Conservation (phyloP, 2,329 filamentous ascomycete species). For the Aureobasidium namibiae region DNA sequence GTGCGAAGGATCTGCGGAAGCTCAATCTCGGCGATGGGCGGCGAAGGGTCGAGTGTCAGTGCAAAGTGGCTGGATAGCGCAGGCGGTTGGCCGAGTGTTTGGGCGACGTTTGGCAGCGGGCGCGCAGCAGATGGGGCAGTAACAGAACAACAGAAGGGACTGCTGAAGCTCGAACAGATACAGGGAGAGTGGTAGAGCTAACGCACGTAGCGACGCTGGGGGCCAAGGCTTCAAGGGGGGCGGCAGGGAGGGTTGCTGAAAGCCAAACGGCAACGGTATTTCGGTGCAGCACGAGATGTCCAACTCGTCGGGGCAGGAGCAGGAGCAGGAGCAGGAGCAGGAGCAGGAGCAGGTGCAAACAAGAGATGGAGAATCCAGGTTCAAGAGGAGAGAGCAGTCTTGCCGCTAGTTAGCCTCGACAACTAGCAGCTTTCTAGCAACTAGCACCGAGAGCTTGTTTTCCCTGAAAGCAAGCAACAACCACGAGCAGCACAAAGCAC, state of each 20-base stretch:
- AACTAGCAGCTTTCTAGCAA: background rate
- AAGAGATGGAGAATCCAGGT: background rate
- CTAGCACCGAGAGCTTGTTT: constrained; percentile 10
- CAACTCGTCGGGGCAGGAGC: background rate
- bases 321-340: background rate
- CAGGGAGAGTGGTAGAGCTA: constrained; percentile 5
- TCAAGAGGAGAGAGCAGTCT: constrained; percentile 2
- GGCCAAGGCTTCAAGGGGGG: constrained; percentile 2
- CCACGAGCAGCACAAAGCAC: background rate
- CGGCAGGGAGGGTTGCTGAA: constrained; percentile 1
- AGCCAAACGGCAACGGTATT: constrained; percentile 1
- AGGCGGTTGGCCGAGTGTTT: background rate
- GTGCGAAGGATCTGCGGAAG: constrained; percentile 10
- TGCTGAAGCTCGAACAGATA: constrained; percentile 4
- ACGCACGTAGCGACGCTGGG: constrained; percentile 6
- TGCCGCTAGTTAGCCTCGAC: background rate
- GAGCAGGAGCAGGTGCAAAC: background rate
- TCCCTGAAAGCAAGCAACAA: background rate
- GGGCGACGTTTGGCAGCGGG: background rate
- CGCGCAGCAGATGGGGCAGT: background rate
- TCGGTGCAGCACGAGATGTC: too few species aligned
- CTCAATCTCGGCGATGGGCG: constrained; percentile 3
- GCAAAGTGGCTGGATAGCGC: background rate
- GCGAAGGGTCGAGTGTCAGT: background rate
- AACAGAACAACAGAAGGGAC: background rate